Evolutionary conservation across 1,284 basidiomycete species (phyloP).

Genomic region (Thelephora terrestris): DNA sequence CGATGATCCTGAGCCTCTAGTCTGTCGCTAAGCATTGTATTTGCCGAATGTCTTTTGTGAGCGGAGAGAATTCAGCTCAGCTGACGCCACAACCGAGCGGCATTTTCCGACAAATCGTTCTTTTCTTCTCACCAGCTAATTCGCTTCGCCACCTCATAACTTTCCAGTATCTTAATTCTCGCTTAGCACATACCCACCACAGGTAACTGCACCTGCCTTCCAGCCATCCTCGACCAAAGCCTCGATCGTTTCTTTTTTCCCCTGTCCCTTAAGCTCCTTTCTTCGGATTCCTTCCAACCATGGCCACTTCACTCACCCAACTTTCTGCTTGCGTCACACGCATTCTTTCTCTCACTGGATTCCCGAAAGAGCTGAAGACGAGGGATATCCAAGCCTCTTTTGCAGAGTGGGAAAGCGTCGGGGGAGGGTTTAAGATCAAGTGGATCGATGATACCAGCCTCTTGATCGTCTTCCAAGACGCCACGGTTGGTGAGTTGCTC

Average conservation of each 20-base stretch:
- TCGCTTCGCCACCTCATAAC: not conserved
- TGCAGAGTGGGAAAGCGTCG: conserved; percentile 77
- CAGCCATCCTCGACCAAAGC: not conserved
- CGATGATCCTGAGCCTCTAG: no score
- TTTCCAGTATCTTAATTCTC: not conserved
- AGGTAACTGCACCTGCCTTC: not conserved
- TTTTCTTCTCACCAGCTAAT: not conserved
- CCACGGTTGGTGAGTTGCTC: conserved; percentile 59
- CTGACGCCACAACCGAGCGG: no score
- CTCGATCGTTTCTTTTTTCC: not conserved
- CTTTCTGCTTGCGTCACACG: conserved; percentile 93
- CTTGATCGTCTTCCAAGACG: conserved; percentile 88
- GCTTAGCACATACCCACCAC: no score
- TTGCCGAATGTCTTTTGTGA: no score
- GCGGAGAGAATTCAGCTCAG: no score
- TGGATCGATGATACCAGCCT: conserved; percentile 97
- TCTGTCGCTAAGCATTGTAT: no score
- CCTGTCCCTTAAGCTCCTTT: not conserved
- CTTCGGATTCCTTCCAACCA: conserved; percentile 13
- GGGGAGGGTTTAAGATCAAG: conserved; percentile 96
- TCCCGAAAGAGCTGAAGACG: conserved; percentile 93
- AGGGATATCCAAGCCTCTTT: conserved; percentile 92
- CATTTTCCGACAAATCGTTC: not conserved
- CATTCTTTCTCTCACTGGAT: conserved; percentile 86
- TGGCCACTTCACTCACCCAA: conserved; percentile 53